phyloP scores from a whole-genome alignment of 2,329 filamentous ascomycete species.

The Clonostachys byssicola region DNA sequence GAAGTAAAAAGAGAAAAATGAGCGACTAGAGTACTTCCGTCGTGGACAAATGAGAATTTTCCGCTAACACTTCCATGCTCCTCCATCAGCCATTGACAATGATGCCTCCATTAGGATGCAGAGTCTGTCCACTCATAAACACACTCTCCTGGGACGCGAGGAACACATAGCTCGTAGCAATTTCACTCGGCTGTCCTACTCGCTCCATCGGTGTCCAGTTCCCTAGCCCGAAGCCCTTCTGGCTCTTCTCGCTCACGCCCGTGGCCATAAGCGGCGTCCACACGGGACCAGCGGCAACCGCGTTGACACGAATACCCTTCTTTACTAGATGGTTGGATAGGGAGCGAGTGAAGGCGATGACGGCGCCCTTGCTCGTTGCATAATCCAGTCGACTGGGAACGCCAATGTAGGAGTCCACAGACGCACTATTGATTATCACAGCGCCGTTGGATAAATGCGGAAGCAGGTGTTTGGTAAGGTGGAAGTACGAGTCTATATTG shows the following conservation, averaged over 20 bases:
- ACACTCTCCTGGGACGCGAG: slow-evolving; percentile 27
- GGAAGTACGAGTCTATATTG: not conserved
- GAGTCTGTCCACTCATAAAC: not conserved
- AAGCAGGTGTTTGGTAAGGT: slow-evolving; percentile 45
- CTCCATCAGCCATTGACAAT: not conserved
- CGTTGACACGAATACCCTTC: slow-evolving; percentile 53
- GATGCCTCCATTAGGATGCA: not conserved
- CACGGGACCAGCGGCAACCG: slow-evolving; percentile 34
- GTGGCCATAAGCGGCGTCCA: slow-evolving; percentile 36
- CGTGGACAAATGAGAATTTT: too few relatives aligned
- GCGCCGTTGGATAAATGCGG: slow-evolving; percentile 47
- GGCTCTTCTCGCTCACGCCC: slow-evolving; percentile 11
- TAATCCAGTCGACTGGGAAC: slow-evolving; percentile 49
- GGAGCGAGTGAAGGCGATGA: slow-evolving; percentile 49
- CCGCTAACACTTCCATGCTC: not conserved
- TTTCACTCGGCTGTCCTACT: slow-evolving; percentile 36
- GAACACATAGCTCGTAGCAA: slow-evolving; percentile 34
- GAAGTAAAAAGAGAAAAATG: too few relatives aligned
- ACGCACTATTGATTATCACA: slow-evolving; percentile 52
- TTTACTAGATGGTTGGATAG: slow-evolving; percentile 46
- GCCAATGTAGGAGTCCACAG: slow-evolving; percentile 49
- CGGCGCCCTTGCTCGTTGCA: slow-evolving; percentile 52
- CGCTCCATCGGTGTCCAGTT: slow-evolving; percentile 26
- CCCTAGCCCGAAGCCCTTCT: slow-evolving; percentile 27
- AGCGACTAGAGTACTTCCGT: too few relatives aligned